Percentiles rank a stretch among this genome's conserved stretches.
These are phyloP conservation scores for Nidularia pulvinata DNA, from an alignment of 768 basidiomycete genomes.

Conservation along the genomic window DNA sequence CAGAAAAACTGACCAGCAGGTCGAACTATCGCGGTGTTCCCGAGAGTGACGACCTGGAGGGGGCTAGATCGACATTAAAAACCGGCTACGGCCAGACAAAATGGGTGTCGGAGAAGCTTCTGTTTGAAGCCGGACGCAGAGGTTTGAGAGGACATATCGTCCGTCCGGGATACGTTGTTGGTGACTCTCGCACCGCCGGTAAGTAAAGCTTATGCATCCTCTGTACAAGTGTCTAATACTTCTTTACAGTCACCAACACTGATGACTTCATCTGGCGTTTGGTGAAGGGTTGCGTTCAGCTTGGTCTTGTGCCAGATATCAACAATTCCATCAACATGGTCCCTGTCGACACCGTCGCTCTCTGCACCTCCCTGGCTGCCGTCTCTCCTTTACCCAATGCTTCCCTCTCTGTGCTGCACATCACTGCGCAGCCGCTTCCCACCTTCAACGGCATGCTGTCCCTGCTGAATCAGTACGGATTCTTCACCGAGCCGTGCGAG, in stretches of 20 bases:
- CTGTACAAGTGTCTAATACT: background rate
- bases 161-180: conserved; percentile 95
- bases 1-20: conserved; percentile 59
- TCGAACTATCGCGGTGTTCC: conserved; percentile 66
- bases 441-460: conserved; percentile 89
- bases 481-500: conserved; percentile 73
- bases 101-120: conserved; percentile 96
- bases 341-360: conserved; percentile 95
- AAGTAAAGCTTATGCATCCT: conserved; percentile 16
- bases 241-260: conserved; percentile 80
- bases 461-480: conserved; percentile 79
- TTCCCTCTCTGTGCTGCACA: conserved; percentile 67
- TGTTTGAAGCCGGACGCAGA: conserved; percentile 88
- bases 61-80: conserved; percentile 70
- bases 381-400: conserved; percentile 52
- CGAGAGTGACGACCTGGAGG: conserved; percentile 89
- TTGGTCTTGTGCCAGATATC: conserved; percentile 96
- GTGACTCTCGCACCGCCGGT: conserved; percentile 89
- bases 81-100: conserved; percentile 98
- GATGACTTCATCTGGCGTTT: conserved; percentile 99
- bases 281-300: conserved; percentile 97
- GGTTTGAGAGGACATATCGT: conserved; percentile 87
- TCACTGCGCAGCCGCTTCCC: conserved; percentile 83
- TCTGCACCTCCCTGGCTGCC: conserved; percentile 74
- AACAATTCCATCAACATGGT: conserved; percentile 99